Percentiles rank a stretch among this genome's conserved stretches.
phyloP scores from a whole-genome alignment of 75 land plant genomes.

The Larix kaempferi region DNA sequence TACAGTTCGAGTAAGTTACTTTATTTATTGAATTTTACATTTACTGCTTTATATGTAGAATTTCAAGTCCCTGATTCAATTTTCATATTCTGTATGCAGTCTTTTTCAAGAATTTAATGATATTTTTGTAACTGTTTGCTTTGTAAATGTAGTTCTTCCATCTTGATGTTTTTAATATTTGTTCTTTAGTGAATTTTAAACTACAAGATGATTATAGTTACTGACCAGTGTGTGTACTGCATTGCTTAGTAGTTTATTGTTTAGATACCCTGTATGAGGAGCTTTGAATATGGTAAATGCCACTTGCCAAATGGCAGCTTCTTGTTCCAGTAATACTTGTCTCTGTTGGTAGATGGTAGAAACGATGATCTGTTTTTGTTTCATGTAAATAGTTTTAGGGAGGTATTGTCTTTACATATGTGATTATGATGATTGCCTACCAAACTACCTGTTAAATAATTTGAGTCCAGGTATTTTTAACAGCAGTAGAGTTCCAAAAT shows the following conservation, averaged over 20 bases:
- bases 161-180: neutral
- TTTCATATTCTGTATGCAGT: too few relatives aligned
- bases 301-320: neutral
- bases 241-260: neutral
- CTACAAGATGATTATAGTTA: neutral
- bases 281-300: neutral
- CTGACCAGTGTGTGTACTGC: neutral
- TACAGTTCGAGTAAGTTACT: slow-evolving; percentile 72
- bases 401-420: neutral
- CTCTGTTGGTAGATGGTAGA: neutral
- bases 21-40: neutral
- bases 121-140: neutral
- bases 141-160: neutral
- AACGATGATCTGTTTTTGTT: neutral
- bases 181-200: neutral
- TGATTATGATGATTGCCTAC: neutral
- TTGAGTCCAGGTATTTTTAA: neutral
- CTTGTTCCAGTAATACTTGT: neutral
- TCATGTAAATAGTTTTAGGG: neutral
- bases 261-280: neutral
- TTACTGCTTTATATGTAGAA: neutral
- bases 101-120: too few relatives aligned
- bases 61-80: too few relatives aligned
- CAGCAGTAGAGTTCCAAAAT: neutral
- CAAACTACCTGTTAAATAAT: neutral